phyloP scores from a whole-genome alignment of 2,329 filamentous ascomycete genomes.

The Apiospora phragmitis region DNA sequence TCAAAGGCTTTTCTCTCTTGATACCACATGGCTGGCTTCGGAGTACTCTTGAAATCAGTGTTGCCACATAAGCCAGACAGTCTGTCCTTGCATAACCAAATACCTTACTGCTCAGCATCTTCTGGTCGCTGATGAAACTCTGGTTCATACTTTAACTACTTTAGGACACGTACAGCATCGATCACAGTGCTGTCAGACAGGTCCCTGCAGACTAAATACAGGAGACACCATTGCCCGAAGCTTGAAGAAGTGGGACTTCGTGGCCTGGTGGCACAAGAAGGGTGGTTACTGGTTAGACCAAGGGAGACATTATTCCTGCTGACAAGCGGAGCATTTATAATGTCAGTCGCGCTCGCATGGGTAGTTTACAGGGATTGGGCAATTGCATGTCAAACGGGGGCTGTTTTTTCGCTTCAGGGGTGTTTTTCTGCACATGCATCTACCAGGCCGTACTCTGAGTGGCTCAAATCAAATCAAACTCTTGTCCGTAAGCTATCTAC shows the following conservation, averaged over 20 bases:
- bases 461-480: no score
- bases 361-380: neutral
- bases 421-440: neutral
- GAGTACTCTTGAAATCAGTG: neutral
- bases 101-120: neutral
- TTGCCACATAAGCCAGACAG: neutral
- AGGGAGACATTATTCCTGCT: neutral
- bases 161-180: neutral
- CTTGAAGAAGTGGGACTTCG: neutral
- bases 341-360: neutral
- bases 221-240: no score
- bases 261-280: neutral
- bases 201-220: no score
- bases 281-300: neutral
- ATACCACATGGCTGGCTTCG: neutral
- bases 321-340: neutral
- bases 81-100: neutral
- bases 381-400: neutral
- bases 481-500: no score
- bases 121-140: neutral
- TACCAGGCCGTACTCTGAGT: neutral
- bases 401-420: neutral
- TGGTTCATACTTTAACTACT: neutral
- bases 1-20: no score
- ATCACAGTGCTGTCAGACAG: neutral